These are phyloP conservation scores for Ustulina deusta DNA, from an alignment of 2,329 filamentous ascomycete species.

Conservation along the genomic window DNA sequence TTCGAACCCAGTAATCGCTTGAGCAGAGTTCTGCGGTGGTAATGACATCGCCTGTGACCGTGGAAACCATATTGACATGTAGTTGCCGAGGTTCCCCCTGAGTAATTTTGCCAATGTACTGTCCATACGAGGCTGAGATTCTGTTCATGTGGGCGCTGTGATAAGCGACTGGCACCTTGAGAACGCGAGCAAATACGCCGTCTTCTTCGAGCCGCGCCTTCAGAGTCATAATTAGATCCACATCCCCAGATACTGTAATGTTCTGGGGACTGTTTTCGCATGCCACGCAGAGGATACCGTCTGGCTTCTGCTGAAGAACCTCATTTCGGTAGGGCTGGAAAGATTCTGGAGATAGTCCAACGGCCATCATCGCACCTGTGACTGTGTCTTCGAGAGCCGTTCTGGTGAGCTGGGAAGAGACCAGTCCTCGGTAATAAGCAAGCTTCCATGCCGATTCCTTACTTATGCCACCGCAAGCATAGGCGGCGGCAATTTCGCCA, in stretches of 20 bases:
- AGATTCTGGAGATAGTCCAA: neutral
- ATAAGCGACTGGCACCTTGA: constrained; percentile 50
- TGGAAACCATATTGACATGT: neutral
- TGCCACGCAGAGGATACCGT: constrained; percentile 47
- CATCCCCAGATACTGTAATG: constrained; percentile 52
- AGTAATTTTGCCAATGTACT: no score
- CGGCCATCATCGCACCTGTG: no score
- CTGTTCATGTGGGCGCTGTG: constrained; percentile 52
- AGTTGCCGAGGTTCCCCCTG: no score
- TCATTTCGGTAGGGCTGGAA: no score
- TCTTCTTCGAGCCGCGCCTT: constrained; percentile 39
- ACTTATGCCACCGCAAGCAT: neutral
- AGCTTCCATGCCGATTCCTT: constrained; percentile 7
- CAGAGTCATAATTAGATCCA: constrained; percentile 39
- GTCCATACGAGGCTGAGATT: constrained; percentile 31
- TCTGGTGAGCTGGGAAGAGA: no score
- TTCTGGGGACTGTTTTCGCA: constrained; percentile 51
- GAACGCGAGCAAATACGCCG: constrained; percentile 45
- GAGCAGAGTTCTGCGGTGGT: neutral
- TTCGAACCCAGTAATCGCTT: constrained; percentile 41
- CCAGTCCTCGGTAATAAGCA: constrained; percentile 7
- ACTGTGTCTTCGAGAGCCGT: no score
- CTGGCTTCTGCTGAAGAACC: no score
- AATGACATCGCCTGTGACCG: neutral
- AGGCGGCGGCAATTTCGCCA: constrained; percentile 22